Evolutionary conservation across 2,329 filamentous ascomycete genomes (phyloP), one percentile per base, ranked within the genome.

Genomic region (Botrytis fragariae): DNA sequence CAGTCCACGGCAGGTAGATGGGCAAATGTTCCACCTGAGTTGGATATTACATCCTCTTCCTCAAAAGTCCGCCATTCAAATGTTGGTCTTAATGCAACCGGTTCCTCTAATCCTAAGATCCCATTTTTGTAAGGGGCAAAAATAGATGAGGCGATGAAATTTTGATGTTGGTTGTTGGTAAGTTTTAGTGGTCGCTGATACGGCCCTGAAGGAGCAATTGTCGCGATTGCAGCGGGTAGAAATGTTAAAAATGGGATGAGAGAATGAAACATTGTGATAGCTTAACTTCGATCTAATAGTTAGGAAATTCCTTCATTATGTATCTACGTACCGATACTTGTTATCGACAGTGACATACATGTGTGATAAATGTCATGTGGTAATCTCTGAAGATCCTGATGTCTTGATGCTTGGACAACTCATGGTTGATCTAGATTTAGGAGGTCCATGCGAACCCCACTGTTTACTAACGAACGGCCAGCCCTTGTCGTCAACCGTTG

Each of bases 1-100:
- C 79, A 80, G 39, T 79, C 74, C 12, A 74, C 74, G 59, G 76
- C 79, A 39, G 75, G 72, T n/a, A 80, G 77, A 70, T 79, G 79
- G 9, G 76, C 77, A 61, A 80, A 80, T 18, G 79, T 79, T n/a
- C 75, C 74, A 29, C 64, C 25, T 71, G 73, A 39, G 20, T 68
- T 60, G 10, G 51, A 65, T 35, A 72, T 44, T 48, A 48, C 8
- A 68, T 60, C 71, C 4, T 72, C 72, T 7, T 76, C 74, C 32
- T 29, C 71, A 72, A 62, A 72, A 25, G 71, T 68, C n/a, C 71
- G 48, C 71, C 71, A 72, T 48, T 72, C 74, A 61, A 73, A 79
- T 64, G 74, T 75, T 16, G 79, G 79, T 2, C 75, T 72, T 8
- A 79, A n/a, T 7, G 74, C 74, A 25, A 77, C 72, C 8, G 76